Evolutionary conservation across 2,329 filamentous ascomycete genomes (phyloP).

Genomic region (Incumbomyces delicatus): DNA sequence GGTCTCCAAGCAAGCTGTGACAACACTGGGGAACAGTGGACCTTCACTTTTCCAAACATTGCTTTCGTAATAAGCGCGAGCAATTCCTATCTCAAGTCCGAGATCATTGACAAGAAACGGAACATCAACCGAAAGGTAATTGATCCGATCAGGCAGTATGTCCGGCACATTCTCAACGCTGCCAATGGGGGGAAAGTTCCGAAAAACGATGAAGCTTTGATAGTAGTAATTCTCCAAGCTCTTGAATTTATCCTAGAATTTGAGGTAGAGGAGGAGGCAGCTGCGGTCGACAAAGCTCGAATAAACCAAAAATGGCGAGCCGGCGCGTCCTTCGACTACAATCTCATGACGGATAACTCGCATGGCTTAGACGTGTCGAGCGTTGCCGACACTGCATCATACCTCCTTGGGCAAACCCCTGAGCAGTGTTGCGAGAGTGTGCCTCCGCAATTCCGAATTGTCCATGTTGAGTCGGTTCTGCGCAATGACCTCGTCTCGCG

Average conservation of each 20-base stretch:
- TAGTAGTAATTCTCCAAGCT: background rate
- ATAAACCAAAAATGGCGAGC: background rate
- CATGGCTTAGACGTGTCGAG: constrained; percentile 9
- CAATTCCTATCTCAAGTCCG: background rate
- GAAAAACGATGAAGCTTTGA: background rate
- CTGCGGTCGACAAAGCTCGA: background rate
- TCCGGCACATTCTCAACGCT: background rate
- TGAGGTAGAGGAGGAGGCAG: background rate
- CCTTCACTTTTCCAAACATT: background rate
- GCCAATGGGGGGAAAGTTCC: background rate
- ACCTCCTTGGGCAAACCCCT: constrained; percentile 26
- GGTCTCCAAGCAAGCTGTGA: background rate
- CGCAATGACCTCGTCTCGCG: constrained; percentile 25
- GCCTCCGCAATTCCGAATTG: constrained; percentile 25
- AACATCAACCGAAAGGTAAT: background rate
- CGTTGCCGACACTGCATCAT: constrained; percentile 22
- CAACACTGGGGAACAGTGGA: background rate
- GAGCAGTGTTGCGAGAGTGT: constrained; percentile 27
- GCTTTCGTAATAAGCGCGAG: background rate
- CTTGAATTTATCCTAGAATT: background rate
- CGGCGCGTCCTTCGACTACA: background rate
- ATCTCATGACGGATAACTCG: background rate
- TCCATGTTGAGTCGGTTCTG: constrained; percentile 33
- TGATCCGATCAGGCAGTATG: background rate
- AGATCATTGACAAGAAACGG: background rate